Conservation (phyloP, 2,329 filamentous ascomycete species). For the Fusarium guadeloupense region DNA sequence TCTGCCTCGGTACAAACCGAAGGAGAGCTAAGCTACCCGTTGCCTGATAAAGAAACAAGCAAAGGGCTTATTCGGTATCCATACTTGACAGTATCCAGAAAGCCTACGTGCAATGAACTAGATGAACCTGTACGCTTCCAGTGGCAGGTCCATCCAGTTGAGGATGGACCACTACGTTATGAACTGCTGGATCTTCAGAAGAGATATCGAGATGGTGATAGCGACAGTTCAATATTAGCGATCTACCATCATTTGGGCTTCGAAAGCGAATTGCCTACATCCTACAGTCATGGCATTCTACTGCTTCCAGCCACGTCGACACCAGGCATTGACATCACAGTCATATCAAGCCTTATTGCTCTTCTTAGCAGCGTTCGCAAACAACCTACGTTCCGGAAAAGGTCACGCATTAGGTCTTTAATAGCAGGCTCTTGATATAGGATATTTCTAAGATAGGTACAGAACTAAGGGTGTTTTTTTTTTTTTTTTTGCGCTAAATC, state of each 20-base stretch:
- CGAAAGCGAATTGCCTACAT: neutral
- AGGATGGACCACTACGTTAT: constrained; percentile 5
- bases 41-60: neutral
- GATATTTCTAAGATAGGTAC: no score
- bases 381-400: neutral
- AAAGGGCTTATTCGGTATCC: neutral
- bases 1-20: neutral
- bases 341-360: constrained; percentile 1
- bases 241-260: constrained; percentile 15
- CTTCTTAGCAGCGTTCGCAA: neutral
- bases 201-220: rapidly evolving
- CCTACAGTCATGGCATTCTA: neutral
- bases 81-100: neutral
- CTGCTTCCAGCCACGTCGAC: neutral
- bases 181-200: neutral
- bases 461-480: no score
- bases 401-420: neutral
- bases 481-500: no score
- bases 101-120: neutral
- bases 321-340: neutral
- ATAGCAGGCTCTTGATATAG: neutral
- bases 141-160: neutral
- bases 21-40: neutral
- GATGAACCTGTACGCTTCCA: rapidly evolving
- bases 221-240: neutral